A percentile compares a stretch with the other conserved stretches of the same genome.
These are phyloP conservation scores for Cryptococcus sp. DNA, from an alignment of 1,284 basidiomycete genomes.

Conservation along the genomic window DNA sequence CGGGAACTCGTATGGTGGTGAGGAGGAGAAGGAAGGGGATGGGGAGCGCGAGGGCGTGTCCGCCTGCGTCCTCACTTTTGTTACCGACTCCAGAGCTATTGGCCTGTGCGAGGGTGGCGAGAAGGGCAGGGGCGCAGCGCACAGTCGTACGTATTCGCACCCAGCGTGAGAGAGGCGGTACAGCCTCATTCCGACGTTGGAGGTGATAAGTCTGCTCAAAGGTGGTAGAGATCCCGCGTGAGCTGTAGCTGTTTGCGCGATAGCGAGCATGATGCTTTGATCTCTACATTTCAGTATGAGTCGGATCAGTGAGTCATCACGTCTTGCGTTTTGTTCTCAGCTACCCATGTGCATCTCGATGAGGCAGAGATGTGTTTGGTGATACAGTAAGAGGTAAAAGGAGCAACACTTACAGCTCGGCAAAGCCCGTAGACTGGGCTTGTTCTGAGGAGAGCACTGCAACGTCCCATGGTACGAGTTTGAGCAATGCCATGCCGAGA, in stretches of 20 bases:
- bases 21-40: too few relatives aligned
- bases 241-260: conserved; percentile 2
- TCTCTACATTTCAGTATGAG: background rate
- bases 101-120: too few relatives aligned
- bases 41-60: too few relatives aligned
- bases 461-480: conserved; percentile 6
- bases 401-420: conserved; percentile 4
- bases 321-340: background rate
- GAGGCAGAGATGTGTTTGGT: too few relatives aligned
- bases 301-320: background rate
- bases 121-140: background rate
- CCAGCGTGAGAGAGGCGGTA: conserved; percentile 8
- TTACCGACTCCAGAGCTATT: too few relatives aligned
- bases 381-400: too few relatives aligned
- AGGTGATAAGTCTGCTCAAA: background rate
- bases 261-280: conserved; percentile 7
- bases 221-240: background rate
- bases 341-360: too few relatives aligned
- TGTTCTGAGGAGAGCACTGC: background rate
- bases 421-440: conserved; percentile 2
- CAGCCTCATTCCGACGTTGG: conserved; percentile 3
- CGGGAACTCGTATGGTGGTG: too few relatives aligned
- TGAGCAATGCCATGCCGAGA: conserved; percentile 8
- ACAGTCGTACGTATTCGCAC: conserved; percentile 8
- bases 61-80: too few relatives aligned